Evolutionary conservation across 371 early-diverging fungal species (phyloP), one percentile per base, ranked within the genome.

Genomic region (Rhizopus arrhizus): DNA sequence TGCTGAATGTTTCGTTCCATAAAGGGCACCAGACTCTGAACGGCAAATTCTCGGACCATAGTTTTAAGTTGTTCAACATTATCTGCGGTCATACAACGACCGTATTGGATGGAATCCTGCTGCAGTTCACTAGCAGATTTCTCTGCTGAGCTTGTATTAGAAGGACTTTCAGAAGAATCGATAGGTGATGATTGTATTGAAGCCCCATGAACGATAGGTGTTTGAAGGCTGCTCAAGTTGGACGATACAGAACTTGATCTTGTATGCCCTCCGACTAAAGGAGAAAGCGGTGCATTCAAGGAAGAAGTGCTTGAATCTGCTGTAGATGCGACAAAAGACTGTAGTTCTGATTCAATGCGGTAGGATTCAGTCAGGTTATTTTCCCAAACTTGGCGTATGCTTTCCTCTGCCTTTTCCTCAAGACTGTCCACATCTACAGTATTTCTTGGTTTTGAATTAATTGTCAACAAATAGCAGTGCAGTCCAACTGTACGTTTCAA

Each of bases 1-100:
- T 85, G 83, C 34, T 91, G 89, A 54, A 96, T 86, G 56, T 85
- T 89, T 22, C 92, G 80, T 64, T 96, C 93, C 96, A 96, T 94
- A 61, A 87, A 90, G 2, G 95, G 95, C 3, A 97, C 66, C 47
- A 96, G 66, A 57, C 89, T 86, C 50, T 91, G 90, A 2, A 84
- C 75, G 33, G 89, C 75, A 72, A 95, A 79, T 52, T 88, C 87
- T 47, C 79, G 65, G 1, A 87, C 68, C 69, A 89, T 84, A 1
- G 63, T 58, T 22, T 80, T 76, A n/a, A 87, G 65, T 0, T 74
- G 77, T 10, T 61, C 59, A 9, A 90, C 68, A 65, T 91, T 87
- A 0, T 79, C 80, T 2, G 67, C 57, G 16, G 81, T 80, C 50
- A 90, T 55, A 40, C 82, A 83, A 42, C 79, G 66, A 5, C 88